Percentiles rank a stretch among this genome's conserved stretches.
phyloP scores from a whole-genome alignment of 192 early-diverging fungal genomes.

The Pilobolus umbonatus region DNA sequence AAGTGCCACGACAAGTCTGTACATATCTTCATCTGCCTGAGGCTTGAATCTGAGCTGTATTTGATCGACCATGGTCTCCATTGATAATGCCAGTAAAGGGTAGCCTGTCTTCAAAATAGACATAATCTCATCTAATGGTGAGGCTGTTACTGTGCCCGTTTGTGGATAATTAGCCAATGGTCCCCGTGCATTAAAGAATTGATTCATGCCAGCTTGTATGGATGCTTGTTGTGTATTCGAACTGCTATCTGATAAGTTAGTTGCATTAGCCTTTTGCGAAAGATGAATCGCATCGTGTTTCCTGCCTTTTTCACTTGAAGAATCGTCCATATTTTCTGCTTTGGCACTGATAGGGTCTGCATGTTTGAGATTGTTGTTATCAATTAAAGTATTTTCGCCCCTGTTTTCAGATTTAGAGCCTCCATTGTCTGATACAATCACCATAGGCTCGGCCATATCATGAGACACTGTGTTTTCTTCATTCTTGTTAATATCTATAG shows the following conservation, averaged over 20 bases:
- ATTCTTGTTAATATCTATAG: neutral
- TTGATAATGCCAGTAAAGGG: conserved; percentile 90
- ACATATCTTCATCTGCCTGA: conserved; percentile 95
- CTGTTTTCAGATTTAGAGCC: too few species aligned
- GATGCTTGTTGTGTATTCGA: neutral
- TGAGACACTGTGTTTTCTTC: too few species aligned
- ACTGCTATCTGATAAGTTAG: neutral
- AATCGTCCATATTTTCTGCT: neutral
- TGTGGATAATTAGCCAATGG: neutral
- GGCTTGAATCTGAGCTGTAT: conserved; percentile 91
- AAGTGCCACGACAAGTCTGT: conserved; percentile 87
- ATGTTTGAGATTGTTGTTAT: neutral
- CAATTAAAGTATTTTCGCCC: neutral
- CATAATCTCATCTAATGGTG: conserved; percentile 94
- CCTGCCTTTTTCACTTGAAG: neutral
- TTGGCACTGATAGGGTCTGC: neutral
- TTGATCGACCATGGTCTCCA: conserved; percentile 99
- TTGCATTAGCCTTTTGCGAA: neutral
- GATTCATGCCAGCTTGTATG: neutral
- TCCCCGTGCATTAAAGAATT: neutral
- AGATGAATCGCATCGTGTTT: neutral
- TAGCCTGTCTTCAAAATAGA: conserved; percentile 92
- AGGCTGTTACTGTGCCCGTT: conserved; percentile 20
- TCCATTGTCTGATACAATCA: neutral
- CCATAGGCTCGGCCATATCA: neutral